Percentiles rank a stretch among this genome's conserved stretches.
These are phyloP conservation scores for Aurinia saxatilis DNA, from an alignment of 345 rosid species.

Conservation along the genomic window DNA sequence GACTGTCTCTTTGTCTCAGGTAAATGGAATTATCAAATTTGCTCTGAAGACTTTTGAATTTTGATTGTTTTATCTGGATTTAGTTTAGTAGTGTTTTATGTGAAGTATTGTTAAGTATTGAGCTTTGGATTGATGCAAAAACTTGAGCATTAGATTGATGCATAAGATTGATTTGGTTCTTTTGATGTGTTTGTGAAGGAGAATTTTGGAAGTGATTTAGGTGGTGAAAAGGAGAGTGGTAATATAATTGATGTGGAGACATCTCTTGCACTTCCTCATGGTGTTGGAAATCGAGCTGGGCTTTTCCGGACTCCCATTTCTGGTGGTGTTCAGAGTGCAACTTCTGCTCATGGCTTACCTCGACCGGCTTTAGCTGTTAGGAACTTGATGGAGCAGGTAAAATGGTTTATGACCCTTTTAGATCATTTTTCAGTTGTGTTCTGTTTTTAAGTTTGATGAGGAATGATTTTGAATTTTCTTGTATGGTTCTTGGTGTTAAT, in stretches of 20 bases:
- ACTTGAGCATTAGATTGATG: background rate
- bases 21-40: background rate
- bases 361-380: constrained; percentile 93
- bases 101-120: background rate
- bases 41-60: background rate
- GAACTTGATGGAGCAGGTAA: constrained; percentile 95
- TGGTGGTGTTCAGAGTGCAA: constrained; percentile 98
- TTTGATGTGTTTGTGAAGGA: constrained; percentile 49
- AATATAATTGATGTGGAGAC: constrained; percentile 41
- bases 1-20: constrained; percentile 45
- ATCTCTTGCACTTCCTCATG: constrained; percentile 36
- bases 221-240: constrained; percentile 27
- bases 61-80: background rate
- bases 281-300: constrained; percentile 80
- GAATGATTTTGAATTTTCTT: background rate
- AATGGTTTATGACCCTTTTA: background rate
- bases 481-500: constrained; percentile 11
- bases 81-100: background rate
- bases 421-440: background rate
- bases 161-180: constrained; percentile 31
- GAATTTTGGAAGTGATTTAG: constrained; percentile 26
- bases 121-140: background rate
- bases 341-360: constrained; percentile 93
- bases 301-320: constrained; percentile 97
- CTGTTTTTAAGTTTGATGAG: background rate